These are phyloP conservation scores for Lachancea sp. DNA, from an alignment of 805 yeast species.

Conservation along the genomic window DNA sequence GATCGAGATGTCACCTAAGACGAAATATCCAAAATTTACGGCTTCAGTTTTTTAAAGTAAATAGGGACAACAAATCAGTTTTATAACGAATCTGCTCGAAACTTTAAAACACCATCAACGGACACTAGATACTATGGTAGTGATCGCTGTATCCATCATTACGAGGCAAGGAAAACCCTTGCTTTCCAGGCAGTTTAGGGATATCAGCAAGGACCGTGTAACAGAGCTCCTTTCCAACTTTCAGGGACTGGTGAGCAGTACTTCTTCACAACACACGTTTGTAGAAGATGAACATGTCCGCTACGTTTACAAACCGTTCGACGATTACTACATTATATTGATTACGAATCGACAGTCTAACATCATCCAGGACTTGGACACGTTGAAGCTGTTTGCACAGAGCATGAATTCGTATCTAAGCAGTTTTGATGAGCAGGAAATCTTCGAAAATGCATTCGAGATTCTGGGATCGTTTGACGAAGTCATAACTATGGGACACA, in stretches of 20 bases:
- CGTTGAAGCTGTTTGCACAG: constrained; percentile 78
- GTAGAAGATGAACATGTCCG: constrained; percentile 89
- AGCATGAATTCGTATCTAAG: constrained; percentile 71
- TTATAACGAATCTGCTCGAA: not conserved
- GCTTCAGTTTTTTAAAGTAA: constrained; percentile 1
- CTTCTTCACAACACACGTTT: constrained; percentile 78
- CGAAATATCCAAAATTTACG: not conserved
- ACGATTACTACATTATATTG: constrained; percentile 83
- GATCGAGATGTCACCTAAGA: not conserved
- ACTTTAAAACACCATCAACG: not conserved
- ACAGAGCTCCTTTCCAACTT: constrained; percentile 80
- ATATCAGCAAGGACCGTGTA: constrained; percentile 75
- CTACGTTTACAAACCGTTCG: constrained; percentile 93
- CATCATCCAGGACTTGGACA: constrained; percentile 89
- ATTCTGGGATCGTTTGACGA: constrained; percentile 91
- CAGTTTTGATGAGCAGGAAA: constrained; percentile 71
- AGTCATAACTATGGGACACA: constrained; percentile 80
- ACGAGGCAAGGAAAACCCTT: constrained; percentile 90
- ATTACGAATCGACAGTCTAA: constrained; percentile 88
- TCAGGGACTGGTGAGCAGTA: constrained; percentile 67
- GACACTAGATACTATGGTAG: constrained; percentile 42
- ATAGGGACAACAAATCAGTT: not conserved
- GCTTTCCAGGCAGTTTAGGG: constrained; percentile 86
- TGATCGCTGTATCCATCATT: constrained; percentile 90
- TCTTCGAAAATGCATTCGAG: constrained; percentile 80